Base-by-base conservation (phyloP, 2,329 filamentous ascomycete genomes). In the Colletotrichum tabaci region DNA sequence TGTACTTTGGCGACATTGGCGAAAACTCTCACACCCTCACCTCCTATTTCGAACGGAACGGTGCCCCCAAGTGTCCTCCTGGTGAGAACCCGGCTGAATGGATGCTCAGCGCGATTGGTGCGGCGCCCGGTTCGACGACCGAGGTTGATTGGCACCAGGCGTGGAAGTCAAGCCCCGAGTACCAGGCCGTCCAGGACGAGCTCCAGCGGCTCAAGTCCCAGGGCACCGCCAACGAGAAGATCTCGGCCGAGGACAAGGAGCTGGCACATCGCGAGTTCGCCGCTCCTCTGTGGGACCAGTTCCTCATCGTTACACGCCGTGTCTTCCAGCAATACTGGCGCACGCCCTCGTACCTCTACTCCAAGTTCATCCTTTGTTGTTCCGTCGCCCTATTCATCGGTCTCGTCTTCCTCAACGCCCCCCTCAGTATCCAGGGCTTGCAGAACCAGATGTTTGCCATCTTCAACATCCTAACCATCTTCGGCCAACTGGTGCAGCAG, bases 321-420 rank as follows among this genome's bases (percentile, higher is more conserved):
- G 90, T 94, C 15, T 94, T 94, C 80, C 86, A 92, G 76, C 93
- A 95, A 79, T 94, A 94, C 84, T 95, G 93, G 92, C 89, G 93
- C 62, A 93, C 88, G 1, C 93, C 93, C 0, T 86, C 88, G 1
- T 95, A 95, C 81, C 91, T 95, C 76, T 94, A 93, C 82, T 89
- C 90, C 65, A 95, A 95, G 82, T 76, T 87, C 1, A 80, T 86
- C 1, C 87, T 94, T 26, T 90, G 87, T 73, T 68, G 65, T 21
- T 64, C 68, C 21, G 65, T 68, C 16, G 65, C 68, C 16, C 83
- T 93, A 9, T 92, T 92, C 78, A 90, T 92, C 74, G 91, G 90
- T 18, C 90, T 91, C 76, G 90, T 88, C 2, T 91, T 92, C 78
- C 89, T 85, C 81, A 84, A 88, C 47, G 85, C 88, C 13, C 83